phyloP scores from a whole-genome alignment of 495 filamentous ascomycete genomes.

The Penicillium crystallinum region DNA sequence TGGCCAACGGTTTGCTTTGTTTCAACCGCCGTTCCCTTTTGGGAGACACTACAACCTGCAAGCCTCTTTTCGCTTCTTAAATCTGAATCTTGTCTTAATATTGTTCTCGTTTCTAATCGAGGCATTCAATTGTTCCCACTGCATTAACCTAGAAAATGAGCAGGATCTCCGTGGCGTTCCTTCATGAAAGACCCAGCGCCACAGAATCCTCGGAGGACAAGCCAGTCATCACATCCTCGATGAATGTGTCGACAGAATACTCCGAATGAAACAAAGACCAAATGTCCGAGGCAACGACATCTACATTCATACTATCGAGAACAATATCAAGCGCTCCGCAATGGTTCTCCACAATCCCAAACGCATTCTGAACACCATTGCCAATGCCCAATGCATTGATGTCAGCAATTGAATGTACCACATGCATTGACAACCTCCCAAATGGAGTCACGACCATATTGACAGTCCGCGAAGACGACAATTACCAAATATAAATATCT shows the following conservation, averaged over 20 bases:
- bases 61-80: background rate
- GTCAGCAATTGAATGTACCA: background rate
- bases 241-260: background rate
- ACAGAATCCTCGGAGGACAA: background rate
- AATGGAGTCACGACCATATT: background rate
- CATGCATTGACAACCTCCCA: constrained; percentile 1
- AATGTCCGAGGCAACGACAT: background rate
- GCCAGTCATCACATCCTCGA: background rate
- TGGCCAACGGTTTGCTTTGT: background rate
- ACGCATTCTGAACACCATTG: background rate
- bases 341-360: background rate
- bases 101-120: background rate
- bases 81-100: background rate
- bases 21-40: background rate
- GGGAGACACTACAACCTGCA: background rate
- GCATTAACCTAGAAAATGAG: background rate
- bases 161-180: background rate
- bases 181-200: background rate
- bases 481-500: constrained; percentile 11
- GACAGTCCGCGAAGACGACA: background rate
- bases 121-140: background rate
- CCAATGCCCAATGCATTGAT: background rate
- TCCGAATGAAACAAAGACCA: background rate
- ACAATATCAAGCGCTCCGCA: constrained; percentile 1
- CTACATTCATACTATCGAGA: background rate